Evolutionary conservation across 805 yeast species (phyloP), one percentile per base, ranked within the genome.

Genomic region (Candida rishiriensis): DNA sequence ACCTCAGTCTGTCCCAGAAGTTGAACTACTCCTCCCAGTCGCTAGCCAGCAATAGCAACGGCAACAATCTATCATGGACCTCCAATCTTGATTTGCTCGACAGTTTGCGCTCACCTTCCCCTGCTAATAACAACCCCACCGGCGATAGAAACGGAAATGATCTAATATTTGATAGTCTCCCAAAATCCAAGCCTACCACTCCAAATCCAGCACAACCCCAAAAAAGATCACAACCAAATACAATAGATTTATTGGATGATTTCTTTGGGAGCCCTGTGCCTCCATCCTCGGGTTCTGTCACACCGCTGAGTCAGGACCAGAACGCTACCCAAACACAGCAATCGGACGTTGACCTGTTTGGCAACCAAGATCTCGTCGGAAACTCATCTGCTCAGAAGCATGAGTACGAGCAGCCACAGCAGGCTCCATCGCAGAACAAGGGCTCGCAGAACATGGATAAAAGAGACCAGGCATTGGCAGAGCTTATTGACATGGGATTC

Each of bases 401-500:
- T 10, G 16, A 11, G 10, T n/a, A n/a, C n/a, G n/a, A n/a, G n/a
- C n/a, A n/a, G n/a, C n/a, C n/a, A n/a, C 36, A 29, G 10, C 29
- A 10, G 18, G 5, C 10, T 15, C 38, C 17, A 21, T 37, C 15
- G 12, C 33, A 32, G 14, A 21, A 42, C 11, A 13, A 18, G 9
- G 35, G 12, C 18, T 15, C 32, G 13, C 9, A 40, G 5, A 18
- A 38, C 16, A 29, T 18, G 2, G 49, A 49, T 15, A 59, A 58
- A 9, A 60, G 62, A 37, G 85, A 81, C 50, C 66, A 65, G 35
- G 70, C 79, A 1, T 57, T 86, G 14, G 91, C 91, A 0, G 85
- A 80, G 52, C 68, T 87, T 36, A 63, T 85, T 2, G 93, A 87
- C 47, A 88, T 88, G 79, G 96, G 96, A 2, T 88, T 88, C 55